Evolutionary conservation across 441 rosid genomes (phyloP), one percentile per base, ranked within the genome.

Genomic region (Bocquillonia castaneifolia): DNA sequence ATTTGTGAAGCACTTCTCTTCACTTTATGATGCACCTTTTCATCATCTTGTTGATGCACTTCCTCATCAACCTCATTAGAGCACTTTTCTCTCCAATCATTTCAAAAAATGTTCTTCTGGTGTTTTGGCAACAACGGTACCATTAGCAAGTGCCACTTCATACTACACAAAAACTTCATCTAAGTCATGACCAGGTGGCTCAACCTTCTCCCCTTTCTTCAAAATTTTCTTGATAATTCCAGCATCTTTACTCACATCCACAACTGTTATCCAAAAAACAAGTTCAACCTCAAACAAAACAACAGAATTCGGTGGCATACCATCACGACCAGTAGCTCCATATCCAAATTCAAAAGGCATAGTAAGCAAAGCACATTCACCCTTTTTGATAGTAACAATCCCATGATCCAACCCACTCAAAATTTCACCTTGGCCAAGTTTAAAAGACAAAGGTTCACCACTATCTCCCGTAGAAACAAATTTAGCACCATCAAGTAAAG

Each of bases 371-470:
- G 97, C 90, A 75, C 89, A 89, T 76, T 93, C 98, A 2, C 92
- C 91, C 66, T 89, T 93, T 85, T 91, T 93, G 96, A 93, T 93
- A 25, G 95, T 93, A 79, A 88, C 91, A 65, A 93, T 85, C 60
- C 98, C 98, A 57, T 69, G 81, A 72, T 93, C 98, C 98, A 96
- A 91, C 77, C 97, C 98, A n/a, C n/a, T n/a, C n/a, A 63, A 26
- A n/a, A 60, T 63, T 76, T 69, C 65, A 89, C 89, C 85, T 63
- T 69, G 62, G 18, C 90, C 89, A 61, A 85, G 87, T 74, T 79
- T 78, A 40, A 81, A 58, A 42, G 67, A 80, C 58, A 80, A 47
- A 8, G 86, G 84, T 64, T 64, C 80, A 59, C 29, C 80, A 42
- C 71, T 72, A 51, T 80, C 83, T 71, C 85, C 73, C 1, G 85